Conservation (phyloP, 2,329 filamentous ascomycete species). For the Exophiala sp. region DNA sequence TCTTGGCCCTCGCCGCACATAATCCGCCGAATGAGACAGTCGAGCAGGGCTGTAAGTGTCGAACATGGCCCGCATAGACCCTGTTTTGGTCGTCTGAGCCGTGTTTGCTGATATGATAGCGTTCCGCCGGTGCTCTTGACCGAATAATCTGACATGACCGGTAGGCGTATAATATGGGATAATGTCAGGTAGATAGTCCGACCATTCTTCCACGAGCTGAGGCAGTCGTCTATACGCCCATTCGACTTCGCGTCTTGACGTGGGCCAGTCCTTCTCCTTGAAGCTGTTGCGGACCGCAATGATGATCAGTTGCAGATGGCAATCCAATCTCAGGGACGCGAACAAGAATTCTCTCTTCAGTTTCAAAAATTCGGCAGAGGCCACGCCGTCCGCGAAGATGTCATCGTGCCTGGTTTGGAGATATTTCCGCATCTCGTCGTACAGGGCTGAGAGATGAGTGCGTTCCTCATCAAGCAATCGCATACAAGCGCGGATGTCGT, state of each 20-base stretch:
- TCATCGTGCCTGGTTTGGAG: conserved; percentile 3
- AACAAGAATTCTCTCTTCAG: conserved; percentile 21
- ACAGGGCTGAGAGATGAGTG: conserved; percentile 11
- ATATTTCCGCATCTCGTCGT: conserved; percentile 15
- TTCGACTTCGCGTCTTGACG: conserved; percentile 15
- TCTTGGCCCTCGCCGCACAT: conserved; percentile 1
- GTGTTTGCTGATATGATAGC: conserved; percentile 15
- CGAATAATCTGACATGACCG: conserved; percentile 35
- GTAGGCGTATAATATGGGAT: conserved; percentile 36
- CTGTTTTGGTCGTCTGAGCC: conserved; percentile 13
- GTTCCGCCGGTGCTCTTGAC: conserved; percentile 9
- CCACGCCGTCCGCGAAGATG: conserved; percentile 16
- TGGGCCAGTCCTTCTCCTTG: conserved; percentile 24
- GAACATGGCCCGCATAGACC: conserved; percentile 16
- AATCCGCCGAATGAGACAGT: conserved; percentile 10
- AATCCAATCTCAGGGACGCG: conserved; percentile 16
- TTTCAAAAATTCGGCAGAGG: conserved; percentile 20
- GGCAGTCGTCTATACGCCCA: conserved; percentile 40
- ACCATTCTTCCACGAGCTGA: conserved; percentile 45
- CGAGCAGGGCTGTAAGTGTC: conserved; percentile 17
- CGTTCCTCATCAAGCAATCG: conserved; percentile 20
- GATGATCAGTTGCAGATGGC: conserved; percentile 21
- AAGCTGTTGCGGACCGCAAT: conserved; percentile 17
- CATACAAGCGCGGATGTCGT: conserved; percentile 18
- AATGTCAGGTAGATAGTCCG: conserved; percentile 40